A percentile compares a stretch with the other conserved stretches of the same genome.
Conservation (phyloP, 1,284 basidiomycete genomes). For the Rhodotorula sp. region DNA sequence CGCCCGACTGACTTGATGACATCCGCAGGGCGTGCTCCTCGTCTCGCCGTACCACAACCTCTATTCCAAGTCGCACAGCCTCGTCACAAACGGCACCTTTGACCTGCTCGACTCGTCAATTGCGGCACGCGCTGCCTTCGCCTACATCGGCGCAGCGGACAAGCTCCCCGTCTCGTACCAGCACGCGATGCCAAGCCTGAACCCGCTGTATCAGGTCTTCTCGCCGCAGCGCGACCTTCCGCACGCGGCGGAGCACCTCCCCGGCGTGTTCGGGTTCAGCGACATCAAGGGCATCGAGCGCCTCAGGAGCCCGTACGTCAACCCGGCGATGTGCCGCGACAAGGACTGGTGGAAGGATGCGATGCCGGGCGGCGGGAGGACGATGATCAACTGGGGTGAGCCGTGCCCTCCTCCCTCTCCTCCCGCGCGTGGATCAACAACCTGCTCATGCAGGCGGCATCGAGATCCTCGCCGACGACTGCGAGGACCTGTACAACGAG, state of each 20-base stretch:
- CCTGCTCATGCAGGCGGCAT: constrained; percentile 1
- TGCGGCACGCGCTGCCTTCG: constrained; percentile 24
- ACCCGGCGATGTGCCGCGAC: constrained; percentile 22
- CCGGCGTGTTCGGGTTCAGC: constrained; percentile 1
- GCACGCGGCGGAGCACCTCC: background rate
- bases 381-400: constrained; percentile 33
- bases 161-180: constrained; percentile 2
- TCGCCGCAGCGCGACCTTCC: background rate
- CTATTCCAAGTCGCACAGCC: constrained; percentile 7
- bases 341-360: constrained; percentile 29
- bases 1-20: too few species aligned
- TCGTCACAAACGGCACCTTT: constrained; percentile 9
- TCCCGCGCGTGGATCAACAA: background rate
- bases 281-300: constrained; percentile 26
- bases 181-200: constrained; percentile 1
- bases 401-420: too few species aligned
- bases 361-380: constrained; percentile 23
- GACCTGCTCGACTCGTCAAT: constrained; percentile 21
- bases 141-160: constrained; percentile 29
- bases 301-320: constrained; percentile 30
- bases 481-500: constrained; percentile 12
- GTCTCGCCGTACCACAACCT: constrained; percentile 35
- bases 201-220: constrained; percentile 13
- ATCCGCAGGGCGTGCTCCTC: constrained; percentile 27
- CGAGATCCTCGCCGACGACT: constrained; percentile 34